Base-by-base conservation (phyloP, 1,139 yeast species). In the Suhomyces choctaworum region DNA sequence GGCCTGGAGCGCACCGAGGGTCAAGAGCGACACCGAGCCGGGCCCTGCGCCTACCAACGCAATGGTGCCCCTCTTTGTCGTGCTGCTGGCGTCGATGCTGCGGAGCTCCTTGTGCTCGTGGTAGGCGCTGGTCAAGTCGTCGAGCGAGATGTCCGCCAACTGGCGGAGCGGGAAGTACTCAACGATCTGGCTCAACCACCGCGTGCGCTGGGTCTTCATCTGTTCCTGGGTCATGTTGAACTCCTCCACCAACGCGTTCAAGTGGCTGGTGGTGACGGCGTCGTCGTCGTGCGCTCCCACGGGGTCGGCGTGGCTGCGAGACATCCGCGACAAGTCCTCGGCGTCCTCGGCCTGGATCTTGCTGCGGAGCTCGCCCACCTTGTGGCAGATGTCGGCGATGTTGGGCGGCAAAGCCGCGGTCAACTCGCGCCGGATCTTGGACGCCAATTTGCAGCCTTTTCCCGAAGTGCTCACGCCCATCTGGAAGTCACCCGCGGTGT, bases 21-120 rank as follows among this genome's bases (percentile, higher is more conserved):
- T 90, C 20, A 92, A 67, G 49, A 88, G 71, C 2, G 89, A 81
- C 0, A 85, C 78, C 2, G 94, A 80, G 0, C 98, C 98, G 0
- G 97, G 97, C 0, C 98, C 98, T 2, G 96, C 76, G 1, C 98
- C 98, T 11, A 90, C 89, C 19, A 92, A 67, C 2, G 95, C 76
- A 9, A 90, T 82, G 3, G 72, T 50, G 0, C 94, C 96, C 29
- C 50, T 54, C 25, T 49, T 50, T 10, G 29, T 39, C 9, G 20
- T 22, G 34, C n/a, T 16, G 16, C 22, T 29, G 14, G 20, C 41
- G 13, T 29, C 36, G 21, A 7, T 17, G 15, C n/a, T 25, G 7
- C 13, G 10, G 13, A 36, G 29, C 14, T 39, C 44, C 25, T 41
- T 42, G 22, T 36, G 42, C 10, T 44, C 43, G 10, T 44, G 42